Evolutionary conservation across 352 stramenopile species (phyloP).

Genomic region (Globisporangium camurandrum): DNA sequence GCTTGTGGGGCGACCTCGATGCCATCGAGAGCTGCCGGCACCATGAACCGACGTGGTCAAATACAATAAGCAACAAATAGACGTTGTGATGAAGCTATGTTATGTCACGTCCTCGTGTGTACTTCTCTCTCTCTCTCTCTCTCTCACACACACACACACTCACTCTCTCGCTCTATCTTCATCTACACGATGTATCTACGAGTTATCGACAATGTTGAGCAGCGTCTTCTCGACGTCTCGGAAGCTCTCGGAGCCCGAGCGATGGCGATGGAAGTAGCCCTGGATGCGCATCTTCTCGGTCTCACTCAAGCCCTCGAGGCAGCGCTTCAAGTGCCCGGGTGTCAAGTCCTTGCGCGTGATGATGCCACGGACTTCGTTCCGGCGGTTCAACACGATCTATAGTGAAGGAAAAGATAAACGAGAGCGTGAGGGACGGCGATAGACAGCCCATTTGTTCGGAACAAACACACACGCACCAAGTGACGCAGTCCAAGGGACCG

Average conservation of each 20-base stretch:
- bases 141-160: background rate
- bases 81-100: too few relatives aligned
- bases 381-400: slow-evolving; percentile 84
- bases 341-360: slow-evolving; percentile 86
- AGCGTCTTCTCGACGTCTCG: slow-evolving; percentile 81
- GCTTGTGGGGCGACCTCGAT: slow-evolving; percentile 6
- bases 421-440: background rate
- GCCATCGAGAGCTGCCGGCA: background rate
- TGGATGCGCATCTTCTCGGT: slow-evolving; percentile 77
- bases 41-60: background rate
- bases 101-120: too few relatives aligned
- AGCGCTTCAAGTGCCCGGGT: slow-evolving; percentile 72
- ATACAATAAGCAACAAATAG: too few relatives aligned
- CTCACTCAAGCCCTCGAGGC: slow-evolving; percentile 69
- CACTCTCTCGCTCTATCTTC: too few relatives aligned
- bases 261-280: slow-evolving; percentile 76
- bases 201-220: slow-evolving; percentile 80
- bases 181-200: slow-evolving; percentile 32
- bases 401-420: background rate
- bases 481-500: slow-evolving; percentile 95
- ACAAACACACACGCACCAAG: slow-evolving; percentile 45
- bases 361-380: slow-evolving; percentile 85
- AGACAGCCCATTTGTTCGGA: too few relatives aligned
- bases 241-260: slow-evolving; percentile 58
- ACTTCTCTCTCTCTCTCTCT: background rate